Base-by-base conservation (phyloP, 1,284 basidiomycete genomes). In the Laetiporus sulphureus region DNA sequence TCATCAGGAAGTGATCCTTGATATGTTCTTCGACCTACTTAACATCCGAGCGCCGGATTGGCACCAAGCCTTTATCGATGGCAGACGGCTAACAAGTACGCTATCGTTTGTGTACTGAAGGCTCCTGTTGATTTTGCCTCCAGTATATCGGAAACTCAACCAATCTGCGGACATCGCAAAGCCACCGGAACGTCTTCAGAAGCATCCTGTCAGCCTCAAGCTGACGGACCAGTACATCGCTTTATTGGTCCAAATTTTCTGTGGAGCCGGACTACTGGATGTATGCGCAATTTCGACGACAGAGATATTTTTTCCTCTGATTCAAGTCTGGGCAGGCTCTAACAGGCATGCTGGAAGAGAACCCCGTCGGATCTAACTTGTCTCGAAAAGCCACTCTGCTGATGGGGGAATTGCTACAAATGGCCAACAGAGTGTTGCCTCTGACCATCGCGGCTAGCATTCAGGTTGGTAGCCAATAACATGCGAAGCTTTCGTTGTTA, bases 181-280 rank as follows among this genome's bases (percentile, higher is more conserved):
- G 46, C 43, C 54, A 22, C 18, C 49, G 44, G 55, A 58, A 22
- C 44, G 54, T 34, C 50, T 58, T 12, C 78, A 78, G 42, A 73
- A 75, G 49, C 62, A 68, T 5, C 66, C 76, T 30, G 77, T 83
- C 49, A 72, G 76, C 7, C 65, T 92, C 30, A 94, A 88, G 53
- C 65, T 98, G 5, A 85, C 92, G 2, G 93, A 98, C 57, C 95
- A 99, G 57, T 99, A 92, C 58, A 79, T 95, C 33, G 86, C 88
- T 0, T 70, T 99, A n/a, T 68, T 99, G 2, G 73, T 98, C 6
- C 72, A 91, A 11, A 77, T 97, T 4, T 83, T 98, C 46, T 79
- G 86, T 12, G 86, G 94, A 51, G 84, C 89, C 2, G 95, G 94
- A 7, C 66, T 99, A 1, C 66, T 92, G 30, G 91, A 94, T 60